Evolutionary conservation across 352 stramenopile species (phyloP), one percentile per base, ranked within the genome.

Genomic region (Globisporangium alternatum): DNA sequence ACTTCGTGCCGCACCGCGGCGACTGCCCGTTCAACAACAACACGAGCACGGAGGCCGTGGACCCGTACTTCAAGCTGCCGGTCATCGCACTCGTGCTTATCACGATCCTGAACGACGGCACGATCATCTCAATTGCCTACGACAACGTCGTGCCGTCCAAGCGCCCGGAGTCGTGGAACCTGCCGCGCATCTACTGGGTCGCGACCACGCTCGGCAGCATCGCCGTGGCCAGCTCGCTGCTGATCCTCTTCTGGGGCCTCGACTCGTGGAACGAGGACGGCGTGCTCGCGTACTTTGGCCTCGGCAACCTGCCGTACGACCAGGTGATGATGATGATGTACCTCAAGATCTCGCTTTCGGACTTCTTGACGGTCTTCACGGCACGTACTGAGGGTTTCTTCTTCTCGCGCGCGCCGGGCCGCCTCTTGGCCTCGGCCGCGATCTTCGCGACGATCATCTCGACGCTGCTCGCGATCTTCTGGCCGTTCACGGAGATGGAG

Each of bases 21-120:
- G 59, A 78, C 30, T 92, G 86, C 64, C 69, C 72, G 56, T 80
- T 71, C 66, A 76, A 81, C 65, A 56, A 75, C 69, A 78, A 79
- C 59, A 37, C 55, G 28, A 60, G 39, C 60, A 76, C 71, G 19
- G 72, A 83, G 45, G 64, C 69, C 25, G 84, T 90, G 48, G 76
- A 90, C 48, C 67, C 79, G 35, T 93, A 89, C 69, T 98, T 98
- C 72, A 84, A 91, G 66, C 83, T 99, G 64, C 96, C 96, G 5
- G 89, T 98, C 41, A 86, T 98, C 53, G 86, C 94, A 25, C 69
- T 99, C 1, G 88, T 98, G 56, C 62, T 98, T n/a, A 97, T 98
- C 65, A 97, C 93, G 51, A 83, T 98, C 39, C 65, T 99, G 37
- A 98, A 98, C 74, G 94, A 98, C 66, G 94, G 89, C 33, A 97